phyloP scores from a whole-genome alignment of 2,329 filamentous ascomycete genomes.

The Hypomyces rosellus region DNA sequence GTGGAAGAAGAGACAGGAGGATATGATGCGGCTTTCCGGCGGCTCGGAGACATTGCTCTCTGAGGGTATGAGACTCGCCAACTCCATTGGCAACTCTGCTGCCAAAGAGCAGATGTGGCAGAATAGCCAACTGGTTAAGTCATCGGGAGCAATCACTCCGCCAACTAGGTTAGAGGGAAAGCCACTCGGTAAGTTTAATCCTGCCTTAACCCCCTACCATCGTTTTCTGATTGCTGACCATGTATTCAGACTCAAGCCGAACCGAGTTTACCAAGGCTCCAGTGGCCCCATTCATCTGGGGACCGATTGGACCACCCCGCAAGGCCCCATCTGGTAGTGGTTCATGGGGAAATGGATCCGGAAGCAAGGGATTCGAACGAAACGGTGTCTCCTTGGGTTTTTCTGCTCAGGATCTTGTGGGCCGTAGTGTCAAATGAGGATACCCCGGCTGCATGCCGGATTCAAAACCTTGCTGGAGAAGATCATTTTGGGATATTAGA shows the following conservation, averaged over 20 bases:
- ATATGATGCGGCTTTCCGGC: slow-evolving; percentile 24
- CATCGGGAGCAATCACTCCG: too few species aligned
- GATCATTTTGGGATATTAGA: too few species aligned
- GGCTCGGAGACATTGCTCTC: too few species aligned
- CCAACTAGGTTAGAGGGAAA: background rate
- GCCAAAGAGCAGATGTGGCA: too few species aligned
- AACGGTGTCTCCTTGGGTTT: background rate
- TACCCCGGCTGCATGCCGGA: too few species aligned
- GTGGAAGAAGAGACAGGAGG: slow-evolving; percentile 51
- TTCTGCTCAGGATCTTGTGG: background rate
- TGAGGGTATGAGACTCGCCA: too few species aligned
- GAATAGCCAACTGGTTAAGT: too few species aligned
- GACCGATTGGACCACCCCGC: slow-evolving; percentile 23
- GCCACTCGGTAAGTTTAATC: background rate
- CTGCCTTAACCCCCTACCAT: background rate
- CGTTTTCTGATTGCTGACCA: background rate
- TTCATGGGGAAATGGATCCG: background rate
- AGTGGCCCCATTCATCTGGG: slow-evolving; percentile 21
- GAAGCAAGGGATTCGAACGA: background rate
- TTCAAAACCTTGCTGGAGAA: too few species aligned
- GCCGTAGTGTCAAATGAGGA: too few species aligned
- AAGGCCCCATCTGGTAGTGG: slow-evolving; percentile 21
- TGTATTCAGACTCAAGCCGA: slow-evolving; percentile 3
- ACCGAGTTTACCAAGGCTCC: background rate
- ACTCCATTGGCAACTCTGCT: too few species aligned